A percentile compares a stretch with the other conserved stretches of the same genome.
phyloP scores from a whole-genome alignment of 257 asterid species.

The Eustoma russellianum region DNA sequence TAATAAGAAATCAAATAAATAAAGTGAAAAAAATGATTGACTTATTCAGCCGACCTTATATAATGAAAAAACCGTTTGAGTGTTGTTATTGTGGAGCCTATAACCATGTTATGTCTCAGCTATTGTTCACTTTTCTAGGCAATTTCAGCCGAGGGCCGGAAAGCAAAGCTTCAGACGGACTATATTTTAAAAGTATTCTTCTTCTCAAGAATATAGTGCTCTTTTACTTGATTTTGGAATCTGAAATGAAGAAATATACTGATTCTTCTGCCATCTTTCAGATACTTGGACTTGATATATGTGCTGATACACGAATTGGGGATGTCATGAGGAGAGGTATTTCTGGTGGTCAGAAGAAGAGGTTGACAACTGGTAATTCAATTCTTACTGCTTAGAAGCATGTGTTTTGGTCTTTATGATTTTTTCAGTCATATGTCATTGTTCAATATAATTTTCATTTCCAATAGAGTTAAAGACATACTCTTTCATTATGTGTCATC shows the following conservation, averaged over 20 bases:
- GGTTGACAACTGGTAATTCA: slow-evolving; percentile 4
- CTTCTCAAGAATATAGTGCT: not conserved
- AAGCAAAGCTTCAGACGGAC: slow-evolving; percentile 33
- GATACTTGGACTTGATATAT: slow-evolving; percentile 42
- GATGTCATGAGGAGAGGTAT: slow-evolving; percentile 40
- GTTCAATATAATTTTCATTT: too few relatives aligned
- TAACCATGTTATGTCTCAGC: not conserved
- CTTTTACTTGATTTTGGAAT: too few relatives aligned
- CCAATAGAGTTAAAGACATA: too few relatives aligned
- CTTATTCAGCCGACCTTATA: too few relatives aligned
- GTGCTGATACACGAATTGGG: slow-evolving; percentile 32
- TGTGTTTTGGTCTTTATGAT: too few relatives aligned
- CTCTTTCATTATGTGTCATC: too few relatives aligned
- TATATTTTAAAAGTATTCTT: slow-evolving; percentile 31
- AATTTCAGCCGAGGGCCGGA: slow-evolving; percentile 33
- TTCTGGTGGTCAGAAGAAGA: slow-evolving; percentile 46
- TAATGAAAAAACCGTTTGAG: too few relatives aligned
- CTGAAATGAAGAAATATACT: too few relatives aligned
- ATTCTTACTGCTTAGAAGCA: not conserved
- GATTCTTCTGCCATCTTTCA: slow-evolving; percentile 5
- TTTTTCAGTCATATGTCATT: too few relatives aligned
- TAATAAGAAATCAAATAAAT: too few relatives aligned
- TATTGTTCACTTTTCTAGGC: slow-evolving; percentile 18
- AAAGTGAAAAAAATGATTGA: too few relatives aligned
- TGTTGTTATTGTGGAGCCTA: too few relatives aligned